Evolutionary conservation across 2,329 filamentous ascomycete species (phyloP).

Genomic region (Alternaria brassicicola): DNA sequence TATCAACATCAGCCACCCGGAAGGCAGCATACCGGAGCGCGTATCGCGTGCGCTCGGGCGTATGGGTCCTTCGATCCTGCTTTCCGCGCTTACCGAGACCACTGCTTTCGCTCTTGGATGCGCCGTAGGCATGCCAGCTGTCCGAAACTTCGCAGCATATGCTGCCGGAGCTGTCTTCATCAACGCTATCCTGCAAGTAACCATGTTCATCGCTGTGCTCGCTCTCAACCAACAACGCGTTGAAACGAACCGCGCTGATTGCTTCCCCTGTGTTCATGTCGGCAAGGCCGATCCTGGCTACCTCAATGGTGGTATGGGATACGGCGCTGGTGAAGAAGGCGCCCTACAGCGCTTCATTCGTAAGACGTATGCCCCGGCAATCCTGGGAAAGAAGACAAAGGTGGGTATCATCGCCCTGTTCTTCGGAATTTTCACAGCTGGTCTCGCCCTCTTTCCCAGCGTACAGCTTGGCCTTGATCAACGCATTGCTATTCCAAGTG

Average conservation of each 20-base stretch:
- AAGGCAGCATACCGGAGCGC: conserved; percentile 83
- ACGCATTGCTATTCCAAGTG: conserved; percentile 88
- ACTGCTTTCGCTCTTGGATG: conserved; percentile 90
- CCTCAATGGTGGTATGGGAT: conserved; percentile 66
- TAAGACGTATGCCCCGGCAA: conserved; percentile 80
- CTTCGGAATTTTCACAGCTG: conserved; percentile 84
- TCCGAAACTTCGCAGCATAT: conserved; percentile 96
- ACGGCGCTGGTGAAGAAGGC: conserved; percentile 83
- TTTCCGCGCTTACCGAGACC: conserved; percentile 94
- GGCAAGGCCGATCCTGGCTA: conserved; percentile 74
- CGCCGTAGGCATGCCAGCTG: conserved; percentile 96
- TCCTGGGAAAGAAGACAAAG: conserved; percentile 83
- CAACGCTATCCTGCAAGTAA: conserved; percentile 95
- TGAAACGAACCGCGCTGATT: conserved; percentile 86
- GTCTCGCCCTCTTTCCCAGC: conserved; percentile 80
- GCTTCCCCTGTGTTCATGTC: conserved; percentile 86
- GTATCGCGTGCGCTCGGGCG: conserved; percentile 88
- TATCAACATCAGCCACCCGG: conserved; percentile 88
- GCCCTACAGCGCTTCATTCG: conserved; percentile 85
- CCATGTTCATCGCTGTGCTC: conserved; percentile 93
- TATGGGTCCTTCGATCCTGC: conserved; percentile 94
- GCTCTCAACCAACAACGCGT: conserved; percentile 90
- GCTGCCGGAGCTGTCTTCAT: conserved; percentile 95
- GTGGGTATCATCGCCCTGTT: conserved; percentile 78
- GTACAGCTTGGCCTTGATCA: conserved; percentile 91